Evolutionary conservation across 1,139 yeast species (phyloP), one percentile per base, ranked within the genome.

Genomic region (Candida frijolesensis): DNA sequence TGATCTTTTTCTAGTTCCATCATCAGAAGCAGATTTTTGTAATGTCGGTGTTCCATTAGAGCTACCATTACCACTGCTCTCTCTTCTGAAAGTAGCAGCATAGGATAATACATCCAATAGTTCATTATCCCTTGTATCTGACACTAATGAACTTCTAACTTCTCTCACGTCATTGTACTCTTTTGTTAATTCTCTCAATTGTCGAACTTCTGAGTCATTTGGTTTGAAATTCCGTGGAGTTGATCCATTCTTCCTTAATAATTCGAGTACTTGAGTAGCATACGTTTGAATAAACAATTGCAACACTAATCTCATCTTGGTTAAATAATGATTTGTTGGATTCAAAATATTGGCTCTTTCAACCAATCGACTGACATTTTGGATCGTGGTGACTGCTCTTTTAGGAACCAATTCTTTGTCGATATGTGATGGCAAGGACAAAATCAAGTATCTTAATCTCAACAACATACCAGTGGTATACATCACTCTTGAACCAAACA

Each of bases 401-500:
- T 72, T 71, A 0, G 88, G 84, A 7, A 83, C 79, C 44, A 79
- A 69, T 44, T 78, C 78, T 47, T 64, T 68, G 44, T 74, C 79
- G 62, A 73, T 74, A 51, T 80, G 75, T 32, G 79, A 72, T 1
- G 88, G 85, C 12, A 83, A 70, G 5, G 85, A 77, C 37, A 84
- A 63, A 15, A 80, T 76, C 49, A 84, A 67, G 57, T 78, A 84
- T 35, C 90, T 68, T 45, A 85, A 69, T 54, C 89, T 74, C 48
- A 86, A 68, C 14, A 87, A 67, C 74, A 84, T 81, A 10, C 90
- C 89, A 0, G 84, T 83, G 2, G 89, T 83, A 61, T 85, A 87
- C 45, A 87, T 79, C 48, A 88, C 69, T 57, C 96, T 71, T 1
- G 90, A 78, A 49, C 81, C 80, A 56, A 82, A 82, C 54, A 84